These are phyloP conservation scores for Amauroascus verrucosus DNA, from an alignment of 2,329 filamentous ascomycete genomes.

Conservation along the genomic window DNA sequence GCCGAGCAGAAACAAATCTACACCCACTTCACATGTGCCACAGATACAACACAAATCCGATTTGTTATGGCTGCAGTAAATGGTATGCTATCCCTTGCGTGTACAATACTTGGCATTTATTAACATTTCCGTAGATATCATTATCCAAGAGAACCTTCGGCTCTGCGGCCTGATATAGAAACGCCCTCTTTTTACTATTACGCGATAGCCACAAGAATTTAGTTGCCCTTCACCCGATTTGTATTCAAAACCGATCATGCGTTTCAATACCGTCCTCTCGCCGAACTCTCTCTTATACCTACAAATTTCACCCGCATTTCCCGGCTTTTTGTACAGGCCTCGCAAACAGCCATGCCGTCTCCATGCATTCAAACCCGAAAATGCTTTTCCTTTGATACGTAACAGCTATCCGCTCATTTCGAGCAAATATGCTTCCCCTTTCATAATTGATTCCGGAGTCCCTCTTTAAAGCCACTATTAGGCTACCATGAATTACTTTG, in stretches of 20 bases:
- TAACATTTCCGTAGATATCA: conserved; percentile 67
- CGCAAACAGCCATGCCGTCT: conserved; percentile 1
- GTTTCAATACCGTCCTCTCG: conserved; percentile 17
- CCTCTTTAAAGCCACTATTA: conserved; percentile 5
- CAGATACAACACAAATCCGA: conserved; percentile 95
- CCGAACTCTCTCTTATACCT: not conserved
- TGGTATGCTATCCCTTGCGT: conserved; percentile 48
- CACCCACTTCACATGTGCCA: conserved; percentile 98
- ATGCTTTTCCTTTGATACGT: conserved; percentile 5
- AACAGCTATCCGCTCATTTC: not conserved
- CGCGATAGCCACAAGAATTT: conserved; percentile 25
- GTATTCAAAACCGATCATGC: conserved; percentile 18
- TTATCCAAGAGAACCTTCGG: conserved; percentile 98
- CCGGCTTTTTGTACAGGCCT: conserved; percentile 11
- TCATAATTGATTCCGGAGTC: conserved; percentile 9
- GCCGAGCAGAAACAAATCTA: conserved; percentile 99
- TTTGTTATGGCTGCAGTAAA: conserved; percentile 99
- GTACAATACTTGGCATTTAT: conserved; percentile 17
- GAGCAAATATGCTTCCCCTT: not conserved
- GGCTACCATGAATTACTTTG: conserved; percentile 4
- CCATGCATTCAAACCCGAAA: conserved; percentile 7
- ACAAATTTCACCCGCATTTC: conserved; percentile 7
- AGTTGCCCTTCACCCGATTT: conserved; percentile 11
- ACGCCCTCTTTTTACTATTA: conserved; percentile 22
- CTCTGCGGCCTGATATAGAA: conserved; percentile 89